Evolutionary conservation across 1,284 basidiomycete species (phyloP).

Genomic region (Rhodotorula glutinis): DNA sequence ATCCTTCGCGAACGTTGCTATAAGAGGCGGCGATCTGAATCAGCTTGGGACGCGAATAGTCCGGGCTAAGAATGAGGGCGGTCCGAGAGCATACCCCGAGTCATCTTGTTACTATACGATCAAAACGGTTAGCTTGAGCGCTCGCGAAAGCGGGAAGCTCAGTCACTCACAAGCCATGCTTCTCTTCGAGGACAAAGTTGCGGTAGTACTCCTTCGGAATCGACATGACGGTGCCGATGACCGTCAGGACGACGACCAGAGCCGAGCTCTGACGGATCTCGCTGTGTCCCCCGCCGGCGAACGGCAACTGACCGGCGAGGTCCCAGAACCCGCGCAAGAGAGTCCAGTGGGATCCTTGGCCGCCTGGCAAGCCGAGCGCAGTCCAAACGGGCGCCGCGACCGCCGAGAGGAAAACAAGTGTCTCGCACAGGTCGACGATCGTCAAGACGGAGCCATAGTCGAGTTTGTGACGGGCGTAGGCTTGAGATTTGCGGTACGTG

Average conservation of each 20-base stretch:
- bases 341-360: constrained; percentile 45
- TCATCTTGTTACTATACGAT: constrained; percentile 18
- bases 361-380: constrained; percentile 61
- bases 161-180: constrained; percentile 69
- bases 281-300: constrained; percentile 2
- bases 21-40: background rate
- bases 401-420: constrained; percentile 57
- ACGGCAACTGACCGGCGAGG: constrained; percentile 6
- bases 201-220: constrained; percentile 76
- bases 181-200: constrained; percentile 91
- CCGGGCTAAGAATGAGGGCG: no score
- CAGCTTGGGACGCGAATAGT: background rate
- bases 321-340: constrained; percentile 36
- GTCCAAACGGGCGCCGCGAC: constrained; percentile 45
- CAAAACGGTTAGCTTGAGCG: no score
- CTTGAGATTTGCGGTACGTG: constrained; percentile 66
- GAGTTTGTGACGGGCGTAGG: constrained; percentile 90
- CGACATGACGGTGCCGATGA: constrained; percentile 57
- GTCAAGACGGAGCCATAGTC: constrained; percentile 71
- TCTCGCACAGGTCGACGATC: constrained; percentile 69
- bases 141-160: background rate
- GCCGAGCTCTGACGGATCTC: constrained; percentile 79
- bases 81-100: background rate
- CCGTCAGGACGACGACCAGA: constrained; percentile 67
- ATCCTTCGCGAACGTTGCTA: constrained; percentile 11